These are phyloP conservation scores for Candida pseudoglaebosa DNA, from an alignment of 805 yeast genomes.

Conservation along the genomic window DNA sequence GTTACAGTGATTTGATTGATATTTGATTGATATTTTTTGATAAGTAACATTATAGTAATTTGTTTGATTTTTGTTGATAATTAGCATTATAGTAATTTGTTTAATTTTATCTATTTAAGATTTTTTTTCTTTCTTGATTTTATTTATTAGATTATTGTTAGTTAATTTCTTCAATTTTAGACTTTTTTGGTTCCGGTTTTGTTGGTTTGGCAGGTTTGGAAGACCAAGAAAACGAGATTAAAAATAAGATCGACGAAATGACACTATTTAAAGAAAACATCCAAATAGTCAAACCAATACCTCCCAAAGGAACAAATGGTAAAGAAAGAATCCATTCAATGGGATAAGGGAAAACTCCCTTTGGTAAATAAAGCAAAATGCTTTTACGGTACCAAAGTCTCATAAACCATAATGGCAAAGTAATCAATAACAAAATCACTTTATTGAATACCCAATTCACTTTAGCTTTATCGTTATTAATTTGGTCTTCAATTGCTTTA, in stretches of 20 bases:
- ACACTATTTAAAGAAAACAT: slow-evolving; percentile 40
- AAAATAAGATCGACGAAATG: slow-evolving; percentile 17
- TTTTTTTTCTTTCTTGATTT: background rate
- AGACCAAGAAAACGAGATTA: slow-evolving; percentile 20
- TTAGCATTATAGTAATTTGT: background rate
- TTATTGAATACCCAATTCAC: slow-evolving; percentile 31
- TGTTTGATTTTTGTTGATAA: background rate
- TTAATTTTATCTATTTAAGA: background rate
- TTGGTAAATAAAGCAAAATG: slow-evolving; percentile 58
- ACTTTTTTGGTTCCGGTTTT: slow-evolving; percentile 6
- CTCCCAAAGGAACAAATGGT: slow-evolving; percentile 60
- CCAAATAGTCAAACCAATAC: slow-evolving; percentile 60
- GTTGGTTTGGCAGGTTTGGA: slow-evolving; percentile 9
- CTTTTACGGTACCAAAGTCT: slow-evolving; percentile 51
- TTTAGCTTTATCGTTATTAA: slow-evolving; percentile 32
- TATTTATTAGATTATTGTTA: background rate
- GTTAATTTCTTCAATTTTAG: slow-evolving; percentile 1
- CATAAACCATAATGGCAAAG: slow-evolving; percentile 45
- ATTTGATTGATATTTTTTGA: background rate
- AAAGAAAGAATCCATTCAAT: slow-evolving; percentile 57
- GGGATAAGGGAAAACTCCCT: slow-evolving; percentile 50
- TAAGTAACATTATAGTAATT: too few relatives aligned
- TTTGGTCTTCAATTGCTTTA: slow-evolving; percentile 33
- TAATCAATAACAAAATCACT: slow-evolving; percentile 35
- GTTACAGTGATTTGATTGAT: too few relatives aligned